phyloP scores from a whole-genome alignment of 805 yeast genomes.

The Pichia membranifaciens region DNA sequence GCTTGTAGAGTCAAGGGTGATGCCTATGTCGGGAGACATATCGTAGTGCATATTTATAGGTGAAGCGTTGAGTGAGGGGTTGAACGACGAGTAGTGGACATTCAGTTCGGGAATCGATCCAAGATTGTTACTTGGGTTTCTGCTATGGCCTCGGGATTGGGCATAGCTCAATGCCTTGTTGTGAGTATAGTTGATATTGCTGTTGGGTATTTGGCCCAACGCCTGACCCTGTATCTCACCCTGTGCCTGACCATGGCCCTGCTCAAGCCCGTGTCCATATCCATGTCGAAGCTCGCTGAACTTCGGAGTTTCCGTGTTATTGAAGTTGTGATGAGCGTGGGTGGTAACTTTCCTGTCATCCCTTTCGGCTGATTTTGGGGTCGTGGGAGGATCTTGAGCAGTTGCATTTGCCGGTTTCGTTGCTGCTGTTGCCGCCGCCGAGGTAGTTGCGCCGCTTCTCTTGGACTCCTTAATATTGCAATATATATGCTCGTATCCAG shows the following conservation, averaged over 20 bases:
- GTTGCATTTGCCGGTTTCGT: background rate
- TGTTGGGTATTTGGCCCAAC: too few relatives aligned
- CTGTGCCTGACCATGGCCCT: too few relatives aligned
- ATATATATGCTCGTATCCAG: constrained; percentile 79
- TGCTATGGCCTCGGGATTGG: background rate
- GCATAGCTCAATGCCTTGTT: background rate
- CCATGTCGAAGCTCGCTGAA: too few relatives aligned
- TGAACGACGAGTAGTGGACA: constrained; percentile 10
- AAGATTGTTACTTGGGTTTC: constrained; percentile 6
- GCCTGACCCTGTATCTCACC: too few relatives aligned
- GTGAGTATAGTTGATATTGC: background rate
- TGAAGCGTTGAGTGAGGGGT: constrained; percentile 12
- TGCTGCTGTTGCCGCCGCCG: constrained; percentile 3
- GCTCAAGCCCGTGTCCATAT: too few relatives aligned
- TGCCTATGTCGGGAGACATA: constrained; percentile 15
- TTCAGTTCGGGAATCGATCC: constrained; percentile 11
- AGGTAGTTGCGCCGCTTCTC: constrained; percentile 14
- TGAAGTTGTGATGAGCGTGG: too few relatives aligned
- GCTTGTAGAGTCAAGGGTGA: constrained; percentile 29
- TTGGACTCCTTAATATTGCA: constrained; percentile 54
- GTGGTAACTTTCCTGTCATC: too few relatives aligned
- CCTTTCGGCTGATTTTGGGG: background rate
- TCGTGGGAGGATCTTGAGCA: background rate
- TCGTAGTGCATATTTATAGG: constrained; percentile 23
- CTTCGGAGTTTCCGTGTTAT: too few relatives aligned